Conservation (phyloP, 2,329 filamentous ascomycete genomes). For the Microcyclosporella mali region DNA sequence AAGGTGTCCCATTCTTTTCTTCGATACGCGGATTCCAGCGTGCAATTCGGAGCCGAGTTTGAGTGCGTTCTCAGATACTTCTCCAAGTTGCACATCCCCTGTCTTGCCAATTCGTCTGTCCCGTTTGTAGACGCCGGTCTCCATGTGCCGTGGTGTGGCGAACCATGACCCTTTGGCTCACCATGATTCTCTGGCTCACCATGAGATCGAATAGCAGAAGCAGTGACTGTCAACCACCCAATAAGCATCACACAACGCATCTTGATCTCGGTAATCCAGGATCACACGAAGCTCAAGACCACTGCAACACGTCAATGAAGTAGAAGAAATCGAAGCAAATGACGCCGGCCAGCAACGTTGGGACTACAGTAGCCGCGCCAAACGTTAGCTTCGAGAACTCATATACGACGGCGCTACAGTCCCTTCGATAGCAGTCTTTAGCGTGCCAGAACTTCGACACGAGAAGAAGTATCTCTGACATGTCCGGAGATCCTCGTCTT, state of each 20-base stretch:
- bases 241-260: background rate
- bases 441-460: too few species aligned
- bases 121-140: background rate
- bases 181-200: too few species aligned
- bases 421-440: too few species aligned
- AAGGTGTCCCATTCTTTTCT: conserved; percentile 39
- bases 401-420: background rate
- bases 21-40: conserved; percentile 23
- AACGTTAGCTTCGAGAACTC: conserved; percentile 1
- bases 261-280: background rate
- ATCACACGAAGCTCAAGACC: background rate
- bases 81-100: background rate
- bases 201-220: background rate
- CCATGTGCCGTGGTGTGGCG: background rate
- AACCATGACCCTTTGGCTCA: too few species aligned
- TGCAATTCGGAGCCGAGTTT: conserved; percentile 1
- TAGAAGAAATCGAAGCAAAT: background rate
- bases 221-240: background rate
- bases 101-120: background rate
- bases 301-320: background rate
- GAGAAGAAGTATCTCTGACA: too few species aligned
- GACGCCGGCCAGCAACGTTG: too few species aligned
- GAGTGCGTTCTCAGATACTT: background rate
- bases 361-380: background rate
- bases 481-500: too few species aligned